Evolutionary conservation across 1,284 basidiomycete genomes (phyloP).

Genomic region (Termitomyces sp.): DNA sequence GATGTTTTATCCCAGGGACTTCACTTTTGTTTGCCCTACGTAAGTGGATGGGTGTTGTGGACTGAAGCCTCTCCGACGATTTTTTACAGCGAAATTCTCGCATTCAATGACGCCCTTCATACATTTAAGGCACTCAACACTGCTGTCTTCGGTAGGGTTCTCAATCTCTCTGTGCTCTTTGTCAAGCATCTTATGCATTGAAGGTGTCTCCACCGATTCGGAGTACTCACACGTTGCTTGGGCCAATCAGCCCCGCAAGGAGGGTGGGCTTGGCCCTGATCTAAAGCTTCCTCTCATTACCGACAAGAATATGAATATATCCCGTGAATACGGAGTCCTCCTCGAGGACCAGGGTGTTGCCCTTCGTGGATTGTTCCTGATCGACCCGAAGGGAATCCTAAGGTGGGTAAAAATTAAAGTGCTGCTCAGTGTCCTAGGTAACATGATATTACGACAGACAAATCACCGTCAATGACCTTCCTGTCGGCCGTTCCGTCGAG

Average conservation of each 20-base stretch:
- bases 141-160: conserved; percentile 62
- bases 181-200: not conserved
- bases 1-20: conserved; percentile 43
- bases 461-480: conserved; percentile 85
- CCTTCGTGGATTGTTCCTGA: conserved; percentile 84
- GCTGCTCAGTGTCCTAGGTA: not conserved
- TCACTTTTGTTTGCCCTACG: conserved; percentile 88
- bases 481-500: conserved; percentile 87
- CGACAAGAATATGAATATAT: conserved; percentile 64
- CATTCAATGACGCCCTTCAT: conserved; percentile 81
- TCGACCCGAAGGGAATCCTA: conserved; percentile 82
- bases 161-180: not conserved
- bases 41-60: conserved; percentile 18
- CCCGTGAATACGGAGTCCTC: conserved; percentile 79
- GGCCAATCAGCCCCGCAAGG: conserved; percentile 73
- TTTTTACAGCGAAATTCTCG: conserved; percentile 66
- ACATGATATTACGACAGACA: conserved; percentile 39
- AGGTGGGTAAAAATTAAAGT: conserved; percentile 36
- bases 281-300: conserved; percentile 77
- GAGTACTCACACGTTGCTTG: conserved; percentile 87
- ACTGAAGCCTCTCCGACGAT: not conserved
- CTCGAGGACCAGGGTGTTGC: conserved; percentile 83
- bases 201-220: conserved; percentile 81
- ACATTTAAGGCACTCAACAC: conserved; percentile 73
- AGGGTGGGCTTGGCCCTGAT: conserved; percentile 85